phyloP scores from a whole-genome alignment of 192 early-diverging fungal species.

The Entomortierella beljakovae region DNA sequence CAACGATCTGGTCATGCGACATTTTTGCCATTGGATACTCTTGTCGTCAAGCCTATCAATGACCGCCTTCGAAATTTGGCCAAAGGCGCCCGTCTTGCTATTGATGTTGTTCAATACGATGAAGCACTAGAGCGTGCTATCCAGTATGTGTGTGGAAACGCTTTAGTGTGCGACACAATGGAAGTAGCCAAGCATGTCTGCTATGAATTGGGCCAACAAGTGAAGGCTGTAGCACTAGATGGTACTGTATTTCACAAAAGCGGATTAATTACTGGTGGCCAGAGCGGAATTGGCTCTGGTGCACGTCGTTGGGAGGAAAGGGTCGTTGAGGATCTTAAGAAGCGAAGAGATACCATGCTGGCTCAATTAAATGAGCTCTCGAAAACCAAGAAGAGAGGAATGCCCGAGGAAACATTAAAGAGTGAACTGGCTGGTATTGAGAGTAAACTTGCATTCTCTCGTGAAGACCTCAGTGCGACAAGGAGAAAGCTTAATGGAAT shows the following conservation, averaged over 20 bases:
- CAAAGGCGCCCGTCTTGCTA: slow-evolving; percentile 89
- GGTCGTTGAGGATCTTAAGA: slow-evolving; percentile 84
- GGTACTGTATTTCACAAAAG: slow-evolving; percentile 96
- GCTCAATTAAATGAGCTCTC: slow-evolving; percentile 79
- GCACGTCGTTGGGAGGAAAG: slow-evolving; percentile 88
- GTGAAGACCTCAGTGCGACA: slow-evolving; percentile 71
- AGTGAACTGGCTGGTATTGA: slow-evolving; percentile 72
- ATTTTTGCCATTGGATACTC: slow-evolving; percentile 92
- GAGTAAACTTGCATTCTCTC: slow-evolving; percentile 64
- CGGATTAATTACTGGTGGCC: slow-evolving; percentile 94
- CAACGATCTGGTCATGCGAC: slow-evolving; percentile 92
- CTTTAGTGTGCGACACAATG: slow-evolving; percentile 91
- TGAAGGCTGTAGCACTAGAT: slow-evolving; percentile 94
- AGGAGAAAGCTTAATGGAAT: slow-evolving; percentile 70
- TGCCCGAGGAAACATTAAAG: slow-evolving; percentile 69
- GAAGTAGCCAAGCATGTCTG: slow-evolving; percentile 87
- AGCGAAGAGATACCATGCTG: slow-evolving; percentile 75
- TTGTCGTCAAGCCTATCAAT: slow-evolving; percentile 78
- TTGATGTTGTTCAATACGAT: slow-evolving; percentile 94
- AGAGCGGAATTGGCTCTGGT: slow-evolving; percentile 56
- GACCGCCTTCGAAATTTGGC: slow-evolving; percentile 83
- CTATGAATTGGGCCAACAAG: slow-evolving; percentile 84
- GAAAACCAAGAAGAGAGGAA: slow-evolving; percentile 74
- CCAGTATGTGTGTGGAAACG: slow-evolving; percentile 91
- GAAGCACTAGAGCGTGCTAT: slow-evolving; percentile 80